These are phyloP conservation scores for Benincasa hispida DNA, from an alignment of 306 rosid genomes.

Conservation along the genomic window DNA sequence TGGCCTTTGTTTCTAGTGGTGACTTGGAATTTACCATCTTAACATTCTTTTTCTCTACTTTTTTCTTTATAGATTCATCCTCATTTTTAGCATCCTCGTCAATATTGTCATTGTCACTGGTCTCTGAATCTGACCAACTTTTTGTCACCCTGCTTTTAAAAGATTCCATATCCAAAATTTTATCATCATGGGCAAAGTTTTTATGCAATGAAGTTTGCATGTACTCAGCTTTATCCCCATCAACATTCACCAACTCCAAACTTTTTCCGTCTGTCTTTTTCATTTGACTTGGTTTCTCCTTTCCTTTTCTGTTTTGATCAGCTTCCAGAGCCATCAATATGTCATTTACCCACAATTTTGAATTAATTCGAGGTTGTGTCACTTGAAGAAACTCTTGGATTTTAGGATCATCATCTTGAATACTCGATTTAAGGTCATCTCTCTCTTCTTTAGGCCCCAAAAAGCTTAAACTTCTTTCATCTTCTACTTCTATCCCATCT, in stretches of 20 bases:
- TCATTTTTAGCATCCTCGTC: slow-evolving; percentile 17
- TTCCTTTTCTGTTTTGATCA: slow-evolving; percentile 9
- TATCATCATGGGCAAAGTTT: too few relatives aligned
- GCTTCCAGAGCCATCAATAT: slow-evolving; percentile 15
- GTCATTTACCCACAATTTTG: slow-evolving; percentile 86
- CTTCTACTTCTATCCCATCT: slow-evolving; percentile 20
- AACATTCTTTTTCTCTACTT: slow-evolving; percentile 13
- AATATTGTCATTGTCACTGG: slow-evolving; percentile 27
- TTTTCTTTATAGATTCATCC: slow-evolving; percentile 14
- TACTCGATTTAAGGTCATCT: slow-evolving; percentile 13
- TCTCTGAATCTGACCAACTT: slow-evolving; percentile 80
- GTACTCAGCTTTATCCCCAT: slow-evolving; percentile 14
- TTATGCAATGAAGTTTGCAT: slow-evolving; percentile 9
- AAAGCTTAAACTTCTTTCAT: background rate
- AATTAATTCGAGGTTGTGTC: slow-evolving; percentile 63
- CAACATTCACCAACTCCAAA: slow-evolving; percentile 12
- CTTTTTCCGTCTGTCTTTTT: slow-evolving; percentile 20
- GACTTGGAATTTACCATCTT: slow-evolving; percentile 8
- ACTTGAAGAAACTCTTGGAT: slow-evolving; percentile 77
- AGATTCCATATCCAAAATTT: too few relatives aligned
- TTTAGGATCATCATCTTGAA: slow-evolving; percentile 34
- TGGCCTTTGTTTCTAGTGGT: background rate
- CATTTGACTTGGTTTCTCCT: slow-evolving; percentile 14
- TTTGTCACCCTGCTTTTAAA: slow-evolving; percentile 45
- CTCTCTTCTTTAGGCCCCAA: slow-evolving; percentile 17